Conservation (phyloP, 352 stramenopile species). For the Globisporangium takayamanum region DNA sequence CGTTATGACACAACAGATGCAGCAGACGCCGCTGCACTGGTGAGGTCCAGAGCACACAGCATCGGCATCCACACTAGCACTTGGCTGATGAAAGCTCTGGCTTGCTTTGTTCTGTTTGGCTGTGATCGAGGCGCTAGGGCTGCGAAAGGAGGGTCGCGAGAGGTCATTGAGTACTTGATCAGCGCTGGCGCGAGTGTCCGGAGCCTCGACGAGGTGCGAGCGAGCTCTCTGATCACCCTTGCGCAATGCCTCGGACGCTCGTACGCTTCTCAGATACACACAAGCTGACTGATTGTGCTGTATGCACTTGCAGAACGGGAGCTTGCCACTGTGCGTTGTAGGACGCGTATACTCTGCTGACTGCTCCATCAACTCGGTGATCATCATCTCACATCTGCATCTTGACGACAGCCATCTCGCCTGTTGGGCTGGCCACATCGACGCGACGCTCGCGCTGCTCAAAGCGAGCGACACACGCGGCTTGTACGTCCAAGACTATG, state of each 20-base stretch:
- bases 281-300: not conserved
- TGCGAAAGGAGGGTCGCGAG: conserved; percentile 45
- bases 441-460: conserved; percentile 44
- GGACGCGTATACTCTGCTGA: not conserved
- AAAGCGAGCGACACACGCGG: conserved; percentile 43
- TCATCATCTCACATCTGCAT: not conserved
- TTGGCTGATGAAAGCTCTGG: not conserved
- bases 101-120: not conserved
- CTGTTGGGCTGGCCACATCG: conserved; percentile 60
- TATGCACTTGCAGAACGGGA: conserved; percentile 39
- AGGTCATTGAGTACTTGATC: conserved; percentile 54
- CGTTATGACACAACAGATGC: conserved; percentile 21
- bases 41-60: conserved; percentile 7
- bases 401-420: conserved; percentile 38
- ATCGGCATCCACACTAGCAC: not conserved
- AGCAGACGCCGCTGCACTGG: conserved; percentile 70
- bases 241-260: not conserved
- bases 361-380: not conserved
- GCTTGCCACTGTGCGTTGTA: conserved; percentile 45
- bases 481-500: conserved; percentile 64
- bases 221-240: too few species aligned
- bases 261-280: too few species aligned
- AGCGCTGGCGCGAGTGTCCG: conserved; percentile 37
- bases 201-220: conserved; percentile 40
- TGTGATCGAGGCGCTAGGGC: conserved; percentile 25